These are phyloP conservation scores for Exophiala dermatitidis DNA, from an alignment of 2,329 filamentous ascomycete genomes.

Conservation along the genomic window DNA sequence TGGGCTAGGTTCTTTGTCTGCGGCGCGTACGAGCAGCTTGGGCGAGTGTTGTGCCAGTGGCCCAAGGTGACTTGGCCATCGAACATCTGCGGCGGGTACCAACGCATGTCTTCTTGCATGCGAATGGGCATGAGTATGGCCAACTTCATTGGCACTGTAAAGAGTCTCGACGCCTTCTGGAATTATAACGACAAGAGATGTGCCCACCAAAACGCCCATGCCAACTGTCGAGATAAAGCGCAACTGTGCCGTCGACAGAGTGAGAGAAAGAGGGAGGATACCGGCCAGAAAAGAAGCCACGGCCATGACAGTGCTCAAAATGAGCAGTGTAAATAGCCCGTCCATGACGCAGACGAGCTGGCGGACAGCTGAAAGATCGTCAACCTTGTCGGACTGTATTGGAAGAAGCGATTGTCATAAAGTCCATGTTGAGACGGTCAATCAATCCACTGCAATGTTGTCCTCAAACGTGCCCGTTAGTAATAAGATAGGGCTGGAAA, in stretches of 20 bases:
- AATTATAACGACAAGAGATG: constrained; percentile 93
- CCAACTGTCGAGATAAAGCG: constrained; percentile 86
- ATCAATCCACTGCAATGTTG: too few species aligned
- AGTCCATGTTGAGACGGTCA: background rate
- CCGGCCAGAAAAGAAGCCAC: constrained; percentile 83
- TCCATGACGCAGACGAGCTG: constrained; percentile 40
- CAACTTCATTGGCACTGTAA: constrained; percentile 47
- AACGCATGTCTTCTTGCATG: constrained; percentile 30
- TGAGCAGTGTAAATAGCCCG: constrained; percentile 58
- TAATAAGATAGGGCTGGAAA: too few species aligned
- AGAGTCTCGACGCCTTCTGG: constrained; percentile 92
- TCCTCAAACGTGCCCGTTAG: too few species aligned
- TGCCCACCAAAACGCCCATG: constrained; percentile 88
- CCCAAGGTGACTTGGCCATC: constrained; percentile 26
- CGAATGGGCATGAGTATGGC: constrained; percentile 25
- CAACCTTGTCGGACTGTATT: background rate
- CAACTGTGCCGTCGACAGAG: constrained; percentile 76
- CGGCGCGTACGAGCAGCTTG: background rate
- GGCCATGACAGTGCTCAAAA: constrained; percentile 59
- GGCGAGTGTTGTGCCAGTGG: background rate
- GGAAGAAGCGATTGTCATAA: background rate
- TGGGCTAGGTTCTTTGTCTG: constrained; percentile 16
- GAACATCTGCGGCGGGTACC: constrained; percentile 27
- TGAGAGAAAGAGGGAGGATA: constrained; percentile 80
- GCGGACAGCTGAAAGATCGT: background rate